A percentile compares a stretch with the other conserved stretches of the same genome.
These are phyloP conservation scores for Euphorbia pulcherrima DNA, from an alignment of 345 rosid genomes.

Conservation along the genomic window DNA sequence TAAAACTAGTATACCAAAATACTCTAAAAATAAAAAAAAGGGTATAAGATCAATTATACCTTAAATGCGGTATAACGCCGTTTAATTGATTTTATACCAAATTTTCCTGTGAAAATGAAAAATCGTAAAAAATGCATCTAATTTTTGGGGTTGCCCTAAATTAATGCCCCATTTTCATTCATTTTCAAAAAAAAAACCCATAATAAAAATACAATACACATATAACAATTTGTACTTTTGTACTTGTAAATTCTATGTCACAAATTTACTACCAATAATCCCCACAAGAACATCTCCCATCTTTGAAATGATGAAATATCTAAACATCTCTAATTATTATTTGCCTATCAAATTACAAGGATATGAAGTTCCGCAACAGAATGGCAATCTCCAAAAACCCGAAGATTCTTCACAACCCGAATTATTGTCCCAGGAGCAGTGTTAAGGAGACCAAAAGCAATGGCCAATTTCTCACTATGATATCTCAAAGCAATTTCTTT, in stretches of 20 bases:
- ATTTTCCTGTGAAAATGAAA: too few species aligned
- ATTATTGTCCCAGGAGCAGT: slow-evolving; percentile 22
- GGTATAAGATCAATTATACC: too few species aligned
- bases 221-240: too few species aligned
- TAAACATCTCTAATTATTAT: slow-evolving; percentile 29
- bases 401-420: slow-evolving; percentile 32
- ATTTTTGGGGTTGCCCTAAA: too few species aligned
- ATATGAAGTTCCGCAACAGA: slow-evolving; percentile 30
- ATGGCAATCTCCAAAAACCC: slow-evolving; percentile 29
- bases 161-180: too few species aligned
- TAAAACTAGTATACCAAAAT: too few species aligned
- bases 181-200: too few species aligned
- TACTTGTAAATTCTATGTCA: neutral
- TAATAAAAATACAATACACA: too few species aligned
- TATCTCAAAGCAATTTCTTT: slow-evolving; percentile 25
- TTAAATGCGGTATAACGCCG: too few species aligned
- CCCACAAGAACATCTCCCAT: slow-evolving; percentile 29
- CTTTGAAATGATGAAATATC: slow-evolving; percentile 26
- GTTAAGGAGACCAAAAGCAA: slow-evolving; percentile 24
- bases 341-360: slow-evolving; percentile 14
- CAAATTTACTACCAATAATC: slow-evolving; percentile 19
- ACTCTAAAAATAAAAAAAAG: too few species aligned
- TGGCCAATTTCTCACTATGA: slow-evolving; percentile 26
- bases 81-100: too few species aligned
- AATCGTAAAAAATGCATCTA: too few species aligned